A percentile compares a stretch with the other conserved stretches of the same genome.
These are phyloP conservation scores for Ceratocystis alfenasii DNA, from an alignment of 2,329 filamentous ascomycete species.

Conservation along the genomic window DNA sequence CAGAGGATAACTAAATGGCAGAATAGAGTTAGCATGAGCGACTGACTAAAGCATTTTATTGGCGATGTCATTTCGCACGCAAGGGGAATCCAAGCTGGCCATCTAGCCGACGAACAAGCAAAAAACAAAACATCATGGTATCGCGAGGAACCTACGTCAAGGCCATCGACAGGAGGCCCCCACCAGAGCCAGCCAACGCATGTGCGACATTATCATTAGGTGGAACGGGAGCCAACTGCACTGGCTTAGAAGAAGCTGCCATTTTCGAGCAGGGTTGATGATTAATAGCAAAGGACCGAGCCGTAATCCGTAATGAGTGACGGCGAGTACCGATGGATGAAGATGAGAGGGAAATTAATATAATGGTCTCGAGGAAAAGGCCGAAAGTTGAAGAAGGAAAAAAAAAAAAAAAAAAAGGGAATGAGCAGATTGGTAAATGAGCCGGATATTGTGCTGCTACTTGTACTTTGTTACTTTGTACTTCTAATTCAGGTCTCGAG, in stretches of 20 bases:
- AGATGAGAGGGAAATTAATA: background rate
- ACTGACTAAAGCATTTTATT: background rate
- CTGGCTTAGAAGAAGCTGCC: conserved; percentile 43
- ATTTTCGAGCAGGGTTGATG: conserved; percentile 23
- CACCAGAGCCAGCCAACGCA: conserved; percentile 82
- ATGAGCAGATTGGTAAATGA: background rate
- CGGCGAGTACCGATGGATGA: background rate
- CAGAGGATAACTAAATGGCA: conserved; percentile 62
- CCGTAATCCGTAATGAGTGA: background rate
- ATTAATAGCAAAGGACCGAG: background rate
- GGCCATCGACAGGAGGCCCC: conserved; percentile 89
- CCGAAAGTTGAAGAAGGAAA: background rate
- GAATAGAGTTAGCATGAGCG: background rate
- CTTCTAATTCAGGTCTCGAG: too few species aligned
- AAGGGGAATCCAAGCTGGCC: background rate
- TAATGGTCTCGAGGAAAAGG: background rate
- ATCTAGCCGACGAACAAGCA: background rate
- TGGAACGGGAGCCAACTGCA: conserved; percentile 39
- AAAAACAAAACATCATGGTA: background rate
- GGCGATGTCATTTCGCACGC: background rate
- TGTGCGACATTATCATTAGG: conserved; percentile 96
- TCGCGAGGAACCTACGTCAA: conserved; percentile 58
- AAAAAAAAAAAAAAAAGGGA: background rate
- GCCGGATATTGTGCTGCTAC: too few species aligned
- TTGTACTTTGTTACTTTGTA: too few species aligned